Base-by-base conservation (phyloP, 495 filamentous ascomycete species). In the Daldinia caldariorum region DNA sequence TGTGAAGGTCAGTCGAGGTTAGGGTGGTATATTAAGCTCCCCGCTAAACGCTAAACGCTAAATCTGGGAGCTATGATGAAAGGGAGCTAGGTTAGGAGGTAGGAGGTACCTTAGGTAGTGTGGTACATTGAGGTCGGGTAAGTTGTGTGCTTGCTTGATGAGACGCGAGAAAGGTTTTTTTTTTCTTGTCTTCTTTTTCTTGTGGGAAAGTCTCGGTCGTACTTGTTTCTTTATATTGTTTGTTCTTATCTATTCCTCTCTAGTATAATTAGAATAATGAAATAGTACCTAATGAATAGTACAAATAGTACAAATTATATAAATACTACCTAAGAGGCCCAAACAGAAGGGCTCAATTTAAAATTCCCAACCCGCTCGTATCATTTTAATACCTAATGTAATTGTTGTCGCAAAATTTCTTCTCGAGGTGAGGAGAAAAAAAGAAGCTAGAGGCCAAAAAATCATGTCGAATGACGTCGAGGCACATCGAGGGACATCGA, bases 381-480 rank as follows among this genome's bases (percentile, higher is more conserved):
- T 51, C 7, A 49, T 61, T 14, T 51, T 61, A 55, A 54, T 35
- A 35, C 32, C 7, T 41, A 26, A 47, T 63, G 32, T 35, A 38
- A 61, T 66, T 70, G 20, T 61, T 65, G 32, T 49, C 61, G 37
- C 58, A 63, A 41, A 45, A 32, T 29, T 53, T 26, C 13, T 38
- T 65, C 34, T 45, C 45, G 20, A 49, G 59, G 63, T 63, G 69
- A 71, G 69, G 69, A 67, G 69, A 63, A 53, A 53, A 41, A 63
- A 47, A 16, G 18, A 3, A 68, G 55, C 49, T 70, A 26, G 1
- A 26, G 26, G 26, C 56, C 73, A 61, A 66, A 53, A 20, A 59
- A 64, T 50, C 41, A 70, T 69, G 70, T 66, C 65, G 34, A 65
- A 76, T 76, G 74, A 76, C 74, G 74, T 76, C 54, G 71, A 71